These are phyloP conservation scores for Oryza glaberrima DNA, from an alignment of 176 grass and related monocot species.

Conservation along the genomic window DNA sequence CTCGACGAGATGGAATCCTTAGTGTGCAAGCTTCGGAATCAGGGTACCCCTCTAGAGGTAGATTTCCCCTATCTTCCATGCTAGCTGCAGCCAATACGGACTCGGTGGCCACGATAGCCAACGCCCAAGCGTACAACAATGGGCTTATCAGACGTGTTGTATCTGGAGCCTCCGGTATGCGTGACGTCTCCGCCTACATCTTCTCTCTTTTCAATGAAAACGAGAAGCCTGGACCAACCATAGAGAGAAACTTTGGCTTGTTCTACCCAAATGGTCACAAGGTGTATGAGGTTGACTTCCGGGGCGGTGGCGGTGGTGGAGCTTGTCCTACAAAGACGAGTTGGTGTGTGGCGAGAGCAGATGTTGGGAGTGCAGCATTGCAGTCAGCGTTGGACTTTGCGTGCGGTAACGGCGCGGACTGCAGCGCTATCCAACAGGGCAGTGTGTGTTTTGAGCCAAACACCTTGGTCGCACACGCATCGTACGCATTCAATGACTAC, in stretches of 20 bases:
- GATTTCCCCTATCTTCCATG: no score
- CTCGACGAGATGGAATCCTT: no score
- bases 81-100: no score
- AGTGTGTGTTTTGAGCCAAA: slow-evolving; percentile 50
- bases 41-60: no score
- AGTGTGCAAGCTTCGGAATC: no score
- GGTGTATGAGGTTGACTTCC: no score
- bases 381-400: not conserved
- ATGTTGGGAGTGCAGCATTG: not conserved
- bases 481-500: slow-evolving; percentile 53
- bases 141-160: slow-evolving; percentile 55
- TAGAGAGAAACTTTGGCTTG: slow-evolving; percentile 49
- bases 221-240: slow-evolving; percentile 38
- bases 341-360: slow-evolving; percentile 56
- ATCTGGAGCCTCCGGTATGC: not conserved
- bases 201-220: slow-evolving; percentile 85
- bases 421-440: slow-evolving; percentile 56
- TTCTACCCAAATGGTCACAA: no score
- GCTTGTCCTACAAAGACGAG: not conserved
- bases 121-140: slow-evolving; percentile 59
- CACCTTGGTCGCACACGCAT: slow-evolving; percentile 50
- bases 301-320: no score
- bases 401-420: slow-evolving; percentile 54
- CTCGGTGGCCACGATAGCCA: slow-evolving; percentile 29
- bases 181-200: slow-evolving; percentile 55